Evolutionary conservation across 108 stramenopile genomes (phyloP).

Genomic region (Skeletonema menzelii): DNA sequence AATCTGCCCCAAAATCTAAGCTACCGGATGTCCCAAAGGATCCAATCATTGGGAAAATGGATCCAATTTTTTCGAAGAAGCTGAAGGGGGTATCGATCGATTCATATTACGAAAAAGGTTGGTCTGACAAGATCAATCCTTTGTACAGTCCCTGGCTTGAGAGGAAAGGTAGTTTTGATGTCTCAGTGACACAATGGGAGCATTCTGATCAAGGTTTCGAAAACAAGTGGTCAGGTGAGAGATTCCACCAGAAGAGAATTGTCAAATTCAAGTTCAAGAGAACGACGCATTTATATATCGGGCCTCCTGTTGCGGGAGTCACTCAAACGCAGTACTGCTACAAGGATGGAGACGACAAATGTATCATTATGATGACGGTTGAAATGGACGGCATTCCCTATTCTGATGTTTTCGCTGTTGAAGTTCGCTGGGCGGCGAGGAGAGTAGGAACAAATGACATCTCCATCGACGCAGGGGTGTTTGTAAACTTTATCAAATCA

Average conservation of each 20-base stretch:
- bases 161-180: conserved; percentile 61
- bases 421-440: conserved; percentile 83
- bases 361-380: conserved; percentile 66
- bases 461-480: conserved; percentile 72
- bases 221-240: conserved; percentile 62
- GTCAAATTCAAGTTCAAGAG: conserved; percentile 74
- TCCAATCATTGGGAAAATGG: conserved; percentile 61
- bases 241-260: conserved; percentile 51
- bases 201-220: conserved; percentile 43
- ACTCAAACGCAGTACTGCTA: conserved; percentile 76
- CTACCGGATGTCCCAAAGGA: conserved; percentile 57
- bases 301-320: conserved; percentile 78
- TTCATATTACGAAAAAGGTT: conserved; percentile 60
- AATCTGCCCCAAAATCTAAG: conserved; percentile 4
- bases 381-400: conserved; percentile 86
- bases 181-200: conserved; percentile 70
- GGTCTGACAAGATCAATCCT: conserved; percentile 65
- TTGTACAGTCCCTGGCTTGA: conserved; percentile 77
- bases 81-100: conserved; percentile 66
- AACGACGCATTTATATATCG: conserved; percentile 79
- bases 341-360: conserved; percentile 65
- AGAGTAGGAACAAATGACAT: conserved; percentile 54
- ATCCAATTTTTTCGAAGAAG: conserved; percentile 54
- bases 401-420: conserved; percentile 76
- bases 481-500: conserved; percentile 73